These are phyloP conservation scores for Candida yuanshanica DNA, from an alignment of 805 yeast species.

Conservation along the genomic window DNA sequence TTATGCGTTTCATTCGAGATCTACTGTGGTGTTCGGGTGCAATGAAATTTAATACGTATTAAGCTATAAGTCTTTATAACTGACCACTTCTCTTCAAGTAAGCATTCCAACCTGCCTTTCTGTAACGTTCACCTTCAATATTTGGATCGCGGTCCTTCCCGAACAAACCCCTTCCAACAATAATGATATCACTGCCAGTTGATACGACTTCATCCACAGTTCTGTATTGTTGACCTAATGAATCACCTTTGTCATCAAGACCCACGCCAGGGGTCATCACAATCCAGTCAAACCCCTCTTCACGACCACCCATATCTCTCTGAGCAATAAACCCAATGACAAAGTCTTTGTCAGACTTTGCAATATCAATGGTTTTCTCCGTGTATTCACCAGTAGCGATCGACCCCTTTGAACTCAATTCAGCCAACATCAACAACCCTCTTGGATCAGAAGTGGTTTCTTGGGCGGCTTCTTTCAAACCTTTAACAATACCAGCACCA, in stretches of 20 bases:
- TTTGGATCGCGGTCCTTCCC: constrained; percentile 92
- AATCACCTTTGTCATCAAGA: constrained; percentile 92
- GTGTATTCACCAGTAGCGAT: constrained; percentile 93
- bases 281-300: constrained; percentile 90
- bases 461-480: constrained; percentile 72
- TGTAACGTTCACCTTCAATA: constrained; percentile 82
- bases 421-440: constrained; percentile 93
- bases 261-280: constrained; percentile 99
- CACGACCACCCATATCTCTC: constrained; percentile 74
- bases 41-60: too few species aligned
- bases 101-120: constrained; percentile 93
- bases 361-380: constrained; percentile 80
- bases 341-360: constrained; percentile 79
- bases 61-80: background rate
- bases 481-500: constrained; percentile 88
- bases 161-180: constrained; percentile 96
- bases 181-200: constrained; percentile 89
- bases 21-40: too few species aligned
- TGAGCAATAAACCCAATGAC: constrained; percentile 97
- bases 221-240: constrained; percentile 94
- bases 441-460: constrained; percentile 71
- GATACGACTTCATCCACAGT: constrained; percentile 79
- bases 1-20: too few species aligned
- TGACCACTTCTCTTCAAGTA: constrained; percentile 42
- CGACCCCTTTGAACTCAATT: constrained; percentile 89